These are phyloP conservation scores for Ceriops zippeliana DNA, from an alignment of 345 rosid species.

Conservation along the genomic window DNA sequence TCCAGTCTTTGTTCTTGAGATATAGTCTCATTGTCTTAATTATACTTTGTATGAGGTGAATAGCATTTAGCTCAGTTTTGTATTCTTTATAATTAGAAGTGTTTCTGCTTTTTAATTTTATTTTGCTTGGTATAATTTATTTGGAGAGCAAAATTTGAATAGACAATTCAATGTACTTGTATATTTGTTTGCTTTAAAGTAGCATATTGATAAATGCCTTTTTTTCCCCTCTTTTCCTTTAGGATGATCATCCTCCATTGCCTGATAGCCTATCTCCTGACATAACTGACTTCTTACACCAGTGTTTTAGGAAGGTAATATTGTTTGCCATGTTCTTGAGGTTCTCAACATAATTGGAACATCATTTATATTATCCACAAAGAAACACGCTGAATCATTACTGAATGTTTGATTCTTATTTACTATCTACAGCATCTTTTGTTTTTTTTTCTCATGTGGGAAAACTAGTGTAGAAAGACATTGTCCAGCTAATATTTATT, in stretches of 20 bases:
- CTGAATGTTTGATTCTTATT: neutral
- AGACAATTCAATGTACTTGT: too few relatives aligned
- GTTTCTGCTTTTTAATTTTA: neutral
- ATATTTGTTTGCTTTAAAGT: too few relatives aligned
- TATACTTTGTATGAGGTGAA: neutral
- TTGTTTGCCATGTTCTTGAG: neutral
- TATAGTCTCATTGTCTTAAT: slow-evolving; percentile 3
- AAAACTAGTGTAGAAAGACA: too few relatives aligned
- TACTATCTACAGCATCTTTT: too few relatives aligned
- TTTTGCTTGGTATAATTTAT: neutral
- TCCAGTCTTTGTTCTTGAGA: neutral
- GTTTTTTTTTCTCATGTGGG: too few relatives aligned
- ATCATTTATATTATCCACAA: neutral
- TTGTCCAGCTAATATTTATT: too few relatives aligned
- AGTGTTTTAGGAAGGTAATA: slow-evolving; percentile 94
- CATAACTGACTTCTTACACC: slow-evolving; percentile 90
- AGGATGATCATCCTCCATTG: slow-evolving; percentile 97
- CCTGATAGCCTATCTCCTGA: slow-evolving; percentile 94
- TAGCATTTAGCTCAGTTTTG: neutral
- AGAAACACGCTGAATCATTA: neutral
- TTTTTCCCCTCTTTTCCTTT: slow-evolving; percentile 15
- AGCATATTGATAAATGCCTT: too few relatives aligned
- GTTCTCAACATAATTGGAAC: neutral
- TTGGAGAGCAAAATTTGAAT: neutral
- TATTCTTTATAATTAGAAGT: neutral